phyloP scores from a whole-genome alignment of 768 basidiomycete genomes.

The Hericium coralloides region DNA sequence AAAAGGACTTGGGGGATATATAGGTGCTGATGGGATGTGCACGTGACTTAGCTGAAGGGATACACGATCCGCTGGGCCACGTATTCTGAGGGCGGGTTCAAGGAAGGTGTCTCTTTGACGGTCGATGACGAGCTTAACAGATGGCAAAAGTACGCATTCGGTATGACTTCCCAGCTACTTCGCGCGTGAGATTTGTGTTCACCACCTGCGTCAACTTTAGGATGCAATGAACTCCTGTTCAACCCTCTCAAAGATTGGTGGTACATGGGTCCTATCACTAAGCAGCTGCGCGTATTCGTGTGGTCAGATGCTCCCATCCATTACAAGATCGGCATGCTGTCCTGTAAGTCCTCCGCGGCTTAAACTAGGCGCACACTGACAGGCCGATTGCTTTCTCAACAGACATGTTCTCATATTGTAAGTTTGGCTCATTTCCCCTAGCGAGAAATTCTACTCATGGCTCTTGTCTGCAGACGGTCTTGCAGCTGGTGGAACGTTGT shows the following conservation, averaged over 20 bases:
- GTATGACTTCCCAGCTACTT: conserved; percentile 21
- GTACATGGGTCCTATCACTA: conserved; percentile 72
- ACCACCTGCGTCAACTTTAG: conserved; percentile 21
- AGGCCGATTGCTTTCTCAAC: neutral
- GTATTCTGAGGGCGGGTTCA: conserved; percentile 78
- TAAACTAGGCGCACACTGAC: neutral
- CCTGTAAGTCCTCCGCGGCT: conserved; percentile 36
- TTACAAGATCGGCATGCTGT: conserved; percentile 76
- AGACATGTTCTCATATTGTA: conserved; percentile 40
- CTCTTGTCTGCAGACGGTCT: conserved; percentile 38
- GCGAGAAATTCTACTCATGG: neutral
- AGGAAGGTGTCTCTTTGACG: conserved; percentile 87
- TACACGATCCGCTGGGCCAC: conserved; percentile 82
- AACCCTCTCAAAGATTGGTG: conserved; percentile 77
- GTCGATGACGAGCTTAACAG: conserved; percentile 86
- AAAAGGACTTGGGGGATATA: too few species aligned
- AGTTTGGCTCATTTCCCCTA: conserved; percentile 1
- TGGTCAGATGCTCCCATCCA: conserved; percentile 75
- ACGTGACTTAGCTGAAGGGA: conserved; percentile 31
- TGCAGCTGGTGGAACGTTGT: conserved; percentile 51
- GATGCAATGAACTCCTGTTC: conserved; percentile 76
- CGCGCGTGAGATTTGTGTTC: neutral
- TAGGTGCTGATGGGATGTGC: neutral
- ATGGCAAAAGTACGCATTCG: conserved; percentile 87
- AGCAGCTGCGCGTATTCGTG: conserved; percentile 66